phyloP scores from a whole-genome alignment of 768 basidiomycete genomes.

The Lentinula sp. region DNA sequence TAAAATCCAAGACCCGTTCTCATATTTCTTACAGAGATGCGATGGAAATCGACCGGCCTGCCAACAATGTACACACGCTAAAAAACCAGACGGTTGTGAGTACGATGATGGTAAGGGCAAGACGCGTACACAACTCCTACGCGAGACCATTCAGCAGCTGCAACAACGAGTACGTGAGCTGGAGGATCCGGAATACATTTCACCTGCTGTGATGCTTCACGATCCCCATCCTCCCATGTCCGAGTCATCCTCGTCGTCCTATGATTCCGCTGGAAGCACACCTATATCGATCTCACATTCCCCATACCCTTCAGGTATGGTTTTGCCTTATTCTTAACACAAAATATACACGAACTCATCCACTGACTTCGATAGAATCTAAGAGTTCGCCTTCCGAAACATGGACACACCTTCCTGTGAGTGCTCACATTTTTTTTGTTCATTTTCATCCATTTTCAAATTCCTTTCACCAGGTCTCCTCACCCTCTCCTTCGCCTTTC shows the following conservation, averaged over 20 bases:
- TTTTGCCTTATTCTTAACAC: background rate
- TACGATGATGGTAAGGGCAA: slow-evolving; percentile 85
- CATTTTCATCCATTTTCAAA: background rate
- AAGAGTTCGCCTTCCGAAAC: slow-evolving; percentile 45
- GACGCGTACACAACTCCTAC: slow-evolving; percentile 72
- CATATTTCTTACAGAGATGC: slow-evolving; percentile 49
- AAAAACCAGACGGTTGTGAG: slow-evolving; percentile 69
- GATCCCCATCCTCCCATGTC: slow-evolving; percentile 54
- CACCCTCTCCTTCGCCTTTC: slow-evolving; percentile 48
- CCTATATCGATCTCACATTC: slow-evolving; percentile 52
- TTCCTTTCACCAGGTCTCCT: slow-evolving; percentile 23
- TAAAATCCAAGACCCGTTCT: slow-evolving; percentile 4
- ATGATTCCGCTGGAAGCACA: slow-evolving; percentile 44
- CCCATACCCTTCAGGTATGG: slow-evolving; percentile 50
- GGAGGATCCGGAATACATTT: slow-evolving; percentile 67
- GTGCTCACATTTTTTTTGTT: slow-evolving; percentile 6
- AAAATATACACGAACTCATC: slow-evolving; percentile 5
- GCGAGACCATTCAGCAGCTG: slow-evolving; percentile 70
- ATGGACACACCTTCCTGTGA: slow-evolving; percentile 37
- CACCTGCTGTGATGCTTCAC: slow-evolving; percentile 63
- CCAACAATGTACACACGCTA: slow-evolving; percentile 72
- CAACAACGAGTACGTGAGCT: slow-evolving; percentile 70
- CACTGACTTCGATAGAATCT: slow-evolving; percentile 24
- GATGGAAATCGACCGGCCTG: slow-evolving; percentile 75
- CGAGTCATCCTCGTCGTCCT: slow-evolving; percentile 51